These are phyloP conservation scores for Metschnikowia shivogae DNA, from an alignment of 805 yeast genomes.

Conservation along the genomic window DNA sequence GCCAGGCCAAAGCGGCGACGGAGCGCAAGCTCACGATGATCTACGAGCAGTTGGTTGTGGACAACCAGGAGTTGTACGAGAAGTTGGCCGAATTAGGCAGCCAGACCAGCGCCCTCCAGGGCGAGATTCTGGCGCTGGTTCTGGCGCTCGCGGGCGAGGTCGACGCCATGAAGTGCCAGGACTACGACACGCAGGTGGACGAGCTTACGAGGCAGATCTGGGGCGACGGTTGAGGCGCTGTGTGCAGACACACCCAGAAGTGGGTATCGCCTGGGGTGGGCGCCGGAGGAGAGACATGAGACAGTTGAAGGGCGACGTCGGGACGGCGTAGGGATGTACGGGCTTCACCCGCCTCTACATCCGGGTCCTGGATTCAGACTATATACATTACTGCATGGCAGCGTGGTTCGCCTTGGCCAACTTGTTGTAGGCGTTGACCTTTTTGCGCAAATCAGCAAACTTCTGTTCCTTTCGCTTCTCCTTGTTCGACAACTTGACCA, in stretches of 20 bases:
- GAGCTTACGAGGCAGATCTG: constrained; percentile 17
- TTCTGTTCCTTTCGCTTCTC: constrained; percentile 29
- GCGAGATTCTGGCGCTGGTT: constrained; percentile 20
- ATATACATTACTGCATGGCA: constrained; percentile 13
- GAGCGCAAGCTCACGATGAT: constrained; percentile 30
- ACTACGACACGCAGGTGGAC: constrained; percentile 19
- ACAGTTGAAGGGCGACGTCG: too few relatives aligned
- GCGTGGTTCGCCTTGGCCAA: constrained; percentile 36
- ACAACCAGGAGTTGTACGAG: constrained; percentile 27
- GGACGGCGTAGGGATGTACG: too few relatives aligned
- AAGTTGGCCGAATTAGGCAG: constrained; percentile 21
- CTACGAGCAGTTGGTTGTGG: constrained; percentile 33
- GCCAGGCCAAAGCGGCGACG: constrained; percentile 19
- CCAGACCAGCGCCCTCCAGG: constrained; percentile 20
- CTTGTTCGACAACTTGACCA: constrained; percentile 47
- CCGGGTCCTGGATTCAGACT: too few relatives aligned
- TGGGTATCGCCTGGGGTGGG: too few relatives aligned
- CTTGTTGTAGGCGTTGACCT: constrained; percentile 35
- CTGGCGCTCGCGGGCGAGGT: constrained; percentile 15
- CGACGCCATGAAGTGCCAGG: constrained; percentile 17
- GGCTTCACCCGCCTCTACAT: too few relatives aligned
- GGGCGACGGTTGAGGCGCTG: not conserved
- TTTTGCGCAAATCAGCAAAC: constrained; percentile 33
- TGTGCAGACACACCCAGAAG: too few relatives aligned
- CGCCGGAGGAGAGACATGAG: too few relatives aligned